A percentile compares a stretch with the other conserved stretches of the same genome.
phyloP scores from a whole-genome alignment of 169 alveolate species.

The Cryptosporidium ubiquitum region DNA sequence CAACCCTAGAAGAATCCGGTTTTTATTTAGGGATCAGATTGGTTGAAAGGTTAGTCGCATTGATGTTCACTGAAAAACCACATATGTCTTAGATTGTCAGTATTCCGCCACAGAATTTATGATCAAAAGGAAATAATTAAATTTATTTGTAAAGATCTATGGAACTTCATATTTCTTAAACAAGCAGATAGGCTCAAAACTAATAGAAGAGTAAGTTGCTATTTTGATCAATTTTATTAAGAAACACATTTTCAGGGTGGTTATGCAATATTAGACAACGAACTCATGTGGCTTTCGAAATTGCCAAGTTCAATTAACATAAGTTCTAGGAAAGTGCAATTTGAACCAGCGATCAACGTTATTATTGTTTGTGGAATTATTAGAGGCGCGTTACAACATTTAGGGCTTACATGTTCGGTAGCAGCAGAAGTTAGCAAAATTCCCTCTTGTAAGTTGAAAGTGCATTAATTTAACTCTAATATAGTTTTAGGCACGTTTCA shows the following conservation, averaged over 20 bases:
- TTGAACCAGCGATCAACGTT: slow-evolving; percentile 75
- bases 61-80: neutral
- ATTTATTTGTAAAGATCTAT: slow-evolving; percentile 79
- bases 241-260: slow-evolving; percentile 73
- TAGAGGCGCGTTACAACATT: slow-evolving; percentile 78
- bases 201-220: slow-evolving; percentile 72
- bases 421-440: slow-evolving; percentile 76
- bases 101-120: slow-evolving; percentile 51
- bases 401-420: slow-evolving; percentile 79
- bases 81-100: slow-evolving; percentile 31
- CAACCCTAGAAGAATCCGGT: slow-evolving; percentile 64
- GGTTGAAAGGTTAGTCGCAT: slow-evolving; percentile 62
- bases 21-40: slow-evolving; percentile 57
- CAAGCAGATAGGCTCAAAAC: slow-evolving; percentile 82
- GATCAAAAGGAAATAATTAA: slow-evolving; percentile 79
- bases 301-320: slow-evolving; percentile 40
- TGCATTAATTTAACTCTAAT: neutral
- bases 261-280: slow-evolving; percentile 76
- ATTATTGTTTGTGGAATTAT: slow-evolving; percentile 78
- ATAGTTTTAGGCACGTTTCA: slow-evolving; percentile 52
- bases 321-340: slow-evolving; percentile 20
- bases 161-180: slow-evolving; percentile 77
- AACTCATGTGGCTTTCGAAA: slow-evolving; percentile 75
- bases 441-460: slow-evolving; percentile 76
- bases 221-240: neutral